phyloP scores from a whole-genome alignment of 2,329 filamentous ascomycete genomes.

The Aspergillus spinulosporus region DNA sequence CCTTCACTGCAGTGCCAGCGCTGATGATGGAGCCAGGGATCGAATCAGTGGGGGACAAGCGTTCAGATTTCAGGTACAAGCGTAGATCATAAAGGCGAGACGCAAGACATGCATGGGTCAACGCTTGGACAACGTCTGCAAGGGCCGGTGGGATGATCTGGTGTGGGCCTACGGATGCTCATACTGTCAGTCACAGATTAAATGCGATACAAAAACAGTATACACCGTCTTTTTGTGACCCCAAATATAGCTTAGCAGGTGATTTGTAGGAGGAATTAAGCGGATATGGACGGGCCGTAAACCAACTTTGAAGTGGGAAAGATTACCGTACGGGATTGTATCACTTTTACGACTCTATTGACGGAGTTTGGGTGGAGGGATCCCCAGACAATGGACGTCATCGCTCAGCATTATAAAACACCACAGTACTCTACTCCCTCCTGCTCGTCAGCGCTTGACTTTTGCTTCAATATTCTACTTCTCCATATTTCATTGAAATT shows the following conservation, averaged over 20 bases:
- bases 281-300: not conserved
- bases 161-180: slow-evolving; percentile 4
- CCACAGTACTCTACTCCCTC: not conserved
- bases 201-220: not conserved
- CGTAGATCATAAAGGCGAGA: slow-evolving; percentile 12
- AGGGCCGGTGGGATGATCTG: not conserved
- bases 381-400: slow-evolving; percentile 14
- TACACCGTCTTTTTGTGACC: slow-evolving; percentile 2
- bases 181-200: not conserved
- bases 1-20: slow-evolving; percentile 7
- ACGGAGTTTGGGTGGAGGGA: slow-evolving; percentile 3
- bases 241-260: not conserved
- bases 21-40: slow-evolving; percentile 1
- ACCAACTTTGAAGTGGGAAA: slow-evolving; percentile 5
- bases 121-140: slow-evolving; percentile 7
- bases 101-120: slow-evolving; percentile 9
- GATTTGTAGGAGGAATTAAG: not conserved
- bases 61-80: slow-evolving; percentile 14
- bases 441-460: not conserved
- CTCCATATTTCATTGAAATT: slow-evolving; percentile 1
- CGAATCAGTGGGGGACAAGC: slow-evolving; percentile 3
- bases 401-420: slow-evolving; percentile 9
- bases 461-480: not conserved
- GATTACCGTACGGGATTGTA: slow-evolving; percentile 11
- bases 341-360: slow-evolving; percentile 5